Evolutionary conservation across 345 rosid species (phyloP).

Genomic region (Leavenworthia alabamica): DNA sequence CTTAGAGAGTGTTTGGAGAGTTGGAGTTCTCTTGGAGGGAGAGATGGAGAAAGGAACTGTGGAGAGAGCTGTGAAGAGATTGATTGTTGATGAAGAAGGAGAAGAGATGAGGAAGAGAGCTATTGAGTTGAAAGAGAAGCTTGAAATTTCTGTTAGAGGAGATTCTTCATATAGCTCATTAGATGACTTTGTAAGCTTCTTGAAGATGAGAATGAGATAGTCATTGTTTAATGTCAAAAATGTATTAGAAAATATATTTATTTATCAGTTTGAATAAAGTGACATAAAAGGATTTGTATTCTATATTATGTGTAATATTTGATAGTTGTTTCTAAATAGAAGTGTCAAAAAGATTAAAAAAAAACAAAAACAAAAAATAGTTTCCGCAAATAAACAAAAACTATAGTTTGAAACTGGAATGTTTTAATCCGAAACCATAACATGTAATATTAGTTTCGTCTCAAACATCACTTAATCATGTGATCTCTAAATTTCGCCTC

Average conservation of each 20-base stretch:
- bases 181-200: conserved; percentile 6
- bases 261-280: not conserved
- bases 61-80: conserved; percentile 23
- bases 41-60: conserved; percentile 30
- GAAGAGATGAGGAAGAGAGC: conserved; percentile 33
- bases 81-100: conserved; percentile 32
- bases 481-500: too few species aligned
- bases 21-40: conserved; percentile 37
- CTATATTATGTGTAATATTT: too few species aligned
- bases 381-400: too few species aligned
- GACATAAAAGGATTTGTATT: too few species aligned
- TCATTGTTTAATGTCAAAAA: not conserved
- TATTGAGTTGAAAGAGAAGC: conserved; percentile 22
- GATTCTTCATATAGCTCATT: conserved; percentile 28
- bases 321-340: too few species aligned
- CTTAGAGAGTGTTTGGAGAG: conserved; percentile 33
- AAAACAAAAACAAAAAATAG: too few species aligned
- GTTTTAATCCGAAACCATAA: too few species aligned
- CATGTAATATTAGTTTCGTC: too few species aligned
- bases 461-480: too few species aligned
- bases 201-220: too few species aligned
- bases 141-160: conserved; percentile 8
- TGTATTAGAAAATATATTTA: not conserved
- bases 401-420: too few species aligned
- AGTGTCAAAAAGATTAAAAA: too few species aligned